Percentiles rank a stretch among this genome's conserved stretches.
Evolutionary conservation across 2,329 filamentous ascomycete species (phyloP).

Genomic region (Talaromyces albobiverticillius): DNA sequence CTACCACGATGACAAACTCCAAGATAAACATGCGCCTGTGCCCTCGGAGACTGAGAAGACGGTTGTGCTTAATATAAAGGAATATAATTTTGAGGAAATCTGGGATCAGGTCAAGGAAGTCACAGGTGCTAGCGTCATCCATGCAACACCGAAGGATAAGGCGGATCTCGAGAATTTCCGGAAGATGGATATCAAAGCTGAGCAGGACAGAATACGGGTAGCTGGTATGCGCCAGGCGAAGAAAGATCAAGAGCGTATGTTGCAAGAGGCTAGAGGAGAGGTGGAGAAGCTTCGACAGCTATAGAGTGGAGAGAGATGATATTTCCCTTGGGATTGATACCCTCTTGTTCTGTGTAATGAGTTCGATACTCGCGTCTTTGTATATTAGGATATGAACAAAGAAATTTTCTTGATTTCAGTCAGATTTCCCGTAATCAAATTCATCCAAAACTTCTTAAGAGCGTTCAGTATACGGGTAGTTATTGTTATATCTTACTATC

Average conservation of each 20-base stretch:
- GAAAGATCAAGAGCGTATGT: slow-evolving; percentile 44
- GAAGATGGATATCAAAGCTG: slow-evolving; percentile 32
- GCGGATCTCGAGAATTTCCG: slow-evolving; percentile 34
- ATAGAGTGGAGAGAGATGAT: slow-evolving; percentile 20
- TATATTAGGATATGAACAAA: slow-evolving; percentile 10
- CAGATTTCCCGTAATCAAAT: not conserved
- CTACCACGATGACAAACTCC: slow-evolving; percentile 22
- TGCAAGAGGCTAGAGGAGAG: slow-evolving; percentile 44
- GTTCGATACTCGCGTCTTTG: not conserved
- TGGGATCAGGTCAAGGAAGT: slow-evolving; percentile 41
- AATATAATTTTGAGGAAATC: slow-evolving; percentile 39
- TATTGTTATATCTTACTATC: too few relatives aligned
- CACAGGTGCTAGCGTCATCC: slow-evolving; percentile 39
- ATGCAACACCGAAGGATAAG: slow-evolving; percentile 32
- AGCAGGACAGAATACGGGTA: slow-evolving; percentile 39
- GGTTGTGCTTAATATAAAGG: slow-evolving; percentile 37
- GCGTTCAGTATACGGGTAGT: too few relatives aligned
- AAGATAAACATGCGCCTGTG: slow-evolving; percentile 34
- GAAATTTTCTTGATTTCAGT: not conserved
- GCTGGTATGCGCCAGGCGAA: slow-evolving; percentile 39
- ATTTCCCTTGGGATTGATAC: slow-evolving; percentile 3
- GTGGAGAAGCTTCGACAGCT: slow-evolving; percentile 40
- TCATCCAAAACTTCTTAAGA: not conserved
- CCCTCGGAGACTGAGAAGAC: slow-evolving; percentile 30
- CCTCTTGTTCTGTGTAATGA: not conserved